Conservation (phyloP, 179 eudicot species). For the Beta lomatogona region DNA sequence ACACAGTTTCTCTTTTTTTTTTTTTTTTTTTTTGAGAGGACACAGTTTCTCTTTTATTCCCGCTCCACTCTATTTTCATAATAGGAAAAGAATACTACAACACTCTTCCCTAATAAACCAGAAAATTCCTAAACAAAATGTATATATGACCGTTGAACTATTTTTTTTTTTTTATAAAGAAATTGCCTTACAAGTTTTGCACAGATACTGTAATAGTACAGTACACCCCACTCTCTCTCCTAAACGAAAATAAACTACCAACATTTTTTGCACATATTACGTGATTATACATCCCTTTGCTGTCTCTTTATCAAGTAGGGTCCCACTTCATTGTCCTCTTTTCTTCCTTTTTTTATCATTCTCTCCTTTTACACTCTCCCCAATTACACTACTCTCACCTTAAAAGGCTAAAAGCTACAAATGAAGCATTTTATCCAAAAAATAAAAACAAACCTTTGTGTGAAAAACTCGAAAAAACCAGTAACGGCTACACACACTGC, state of each 20-base stretch:
- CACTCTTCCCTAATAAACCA: too few relatives aligned
- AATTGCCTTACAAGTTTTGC: slow-evolving; percentile 10
- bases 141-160: slow-evolving; percentile 11
- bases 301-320: slow-evolving; percentile 3
- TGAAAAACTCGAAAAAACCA: neutral
- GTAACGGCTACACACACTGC: slow-evolving; percentile 17
- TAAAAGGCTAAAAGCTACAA: neutral
- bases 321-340: neutral
- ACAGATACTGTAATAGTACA: neutral
- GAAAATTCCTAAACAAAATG: neutral
- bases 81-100: too few relatives aligned
- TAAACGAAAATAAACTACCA: neutral
- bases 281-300: neutral
- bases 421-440: neutral
- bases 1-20: too few relatives aligned
- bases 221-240: neutral
- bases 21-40: too few relatives aligned
- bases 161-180: too few relatives aligned
- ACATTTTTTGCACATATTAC: neutral
- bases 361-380: neutral
- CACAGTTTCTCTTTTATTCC: too few relatives aligned
- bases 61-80: too few relatives aligned
- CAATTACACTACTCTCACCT: neutral
- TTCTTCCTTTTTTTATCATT: neutral
- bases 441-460: neutral